These are phyloP conservation scores for Talaromyces nanjingensis DNA, from an alignment of 495 filamentous ascomycete species.

Conservation along the genomic window DNA sequence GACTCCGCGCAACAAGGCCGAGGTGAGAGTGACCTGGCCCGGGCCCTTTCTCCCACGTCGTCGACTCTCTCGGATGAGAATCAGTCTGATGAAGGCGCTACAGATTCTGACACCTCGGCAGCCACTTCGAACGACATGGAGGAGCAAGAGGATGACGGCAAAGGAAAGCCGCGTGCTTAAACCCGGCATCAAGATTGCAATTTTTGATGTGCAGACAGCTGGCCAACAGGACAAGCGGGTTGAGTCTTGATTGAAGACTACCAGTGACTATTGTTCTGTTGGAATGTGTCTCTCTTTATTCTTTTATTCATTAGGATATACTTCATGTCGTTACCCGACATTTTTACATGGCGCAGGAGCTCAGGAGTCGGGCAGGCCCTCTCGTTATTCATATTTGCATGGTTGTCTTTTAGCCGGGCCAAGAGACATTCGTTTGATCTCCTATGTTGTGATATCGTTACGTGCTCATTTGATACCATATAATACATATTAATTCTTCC, in stretches of 20 bases:
- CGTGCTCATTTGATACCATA: slow-evolving; percentile 3
- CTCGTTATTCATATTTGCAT: slow-evolving; percentile 8
- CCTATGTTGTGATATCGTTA: slow-evolving; percentile 8
- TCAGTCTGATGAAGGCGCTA: slow-evolving; percentile 12
- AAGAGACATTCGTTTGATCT: slow-evolving; percentile 11
- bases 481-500: background rate
- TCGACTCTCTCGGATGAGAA: slow-evolving; percentile 9
- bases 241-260: background rate
- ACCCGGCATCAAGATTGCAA: background rate
- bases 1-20: slow-evolving; percentile 10
- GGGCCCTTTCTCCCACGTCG: slow-evolving; percentile 9
- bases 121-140: slow-evolving; percentile 11
- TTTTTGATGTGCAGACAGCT: background rate
- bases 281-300: background rate
- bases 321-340: background rate
- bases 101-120: slow-evolving; percentile 14
- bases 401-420: slow-evolving; percentile 8
- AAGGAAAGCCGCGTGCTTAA: slow-evolving; percentile 3
- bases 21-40: slow-evolving; percentile 15
- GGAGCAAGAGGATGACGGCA: background rate
- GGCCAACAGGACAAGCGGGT: background rate
- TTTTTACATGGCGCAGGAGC: slow-evolving; percentile 11
- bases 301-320: slow-evolving; percentile 2
- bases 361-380: slow-evolving; percentile 8
- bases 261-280: background rate